A percentile compares a stretch with the other conserved stretches of the same genome.
Evolutionary conservation across 331 rosid genomes (phyloP).

Genomic region (Cydonia oblonga): DNA sequence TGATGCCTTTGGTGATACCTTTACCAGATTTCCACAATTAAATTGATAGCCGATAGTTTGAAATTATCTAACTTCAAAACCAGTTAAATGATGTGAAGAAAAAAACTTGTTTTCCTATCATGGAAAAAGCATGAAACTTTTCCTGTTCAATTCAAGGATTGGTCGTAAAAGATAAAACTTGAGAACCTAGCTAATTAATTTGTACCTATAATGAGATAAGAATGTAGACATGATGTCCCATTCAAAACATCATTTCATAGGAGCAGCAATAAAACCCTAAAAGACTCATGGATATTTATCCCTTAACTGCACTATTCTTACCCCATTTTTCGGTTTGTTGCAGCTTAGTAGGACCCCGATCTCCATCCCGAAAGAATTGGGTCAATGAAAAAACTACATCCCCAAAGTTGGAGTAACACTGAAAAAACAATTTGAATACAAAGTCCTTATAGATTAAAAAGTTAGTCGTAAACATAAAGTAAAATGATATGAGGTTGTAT

Average conservation of each 20-base stretch:
- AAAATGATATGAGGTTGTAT: constrained; percentile 92
- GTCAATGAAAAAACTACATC: constrained; percentile 76
- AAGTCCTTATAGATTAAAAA: constrained; percentile 7
- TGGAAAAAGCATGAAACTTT: background rate
- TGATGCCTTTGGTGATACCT: background rate
- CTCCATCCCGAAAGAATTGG: constrained; percentile 74
- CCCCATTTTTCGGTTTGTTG: constrained; percentile 44
- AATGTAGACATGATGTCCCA: background rate
- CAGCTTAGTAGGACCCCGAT: constrained; percentile 44
- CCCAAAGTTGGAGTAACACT: constrained; percentile 84
- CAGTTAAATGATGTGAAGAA: background rate
- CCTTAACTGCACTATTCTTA: constrained; percentile 25
- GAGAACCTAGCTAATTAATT: background rate
- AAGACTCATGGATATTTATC: background rate
- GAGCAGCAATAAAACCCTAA: background rate
- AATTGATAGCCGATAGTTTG: background rate
- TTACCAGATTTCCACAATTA: background rate
- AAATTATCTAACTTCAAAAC: background rate
- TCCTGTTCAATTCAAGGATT: background rate
- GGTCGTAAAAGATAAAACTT: background rate
- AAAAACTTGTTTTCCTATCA: background rate
- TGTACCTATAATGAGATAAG: background rate
- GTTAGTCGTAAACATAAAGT: constrained; percentile 13
- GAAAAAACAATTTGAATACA: constrained; percentile 25
- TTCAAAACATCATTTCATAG: background rate